A percentile compares a stretch with the other conserved stretches of the same genome.
These are phyloP conservation scores for Echinosophora koreensis DNA, from an alignment of 306 rosid species.

Conservation along the genomic window DNA sequence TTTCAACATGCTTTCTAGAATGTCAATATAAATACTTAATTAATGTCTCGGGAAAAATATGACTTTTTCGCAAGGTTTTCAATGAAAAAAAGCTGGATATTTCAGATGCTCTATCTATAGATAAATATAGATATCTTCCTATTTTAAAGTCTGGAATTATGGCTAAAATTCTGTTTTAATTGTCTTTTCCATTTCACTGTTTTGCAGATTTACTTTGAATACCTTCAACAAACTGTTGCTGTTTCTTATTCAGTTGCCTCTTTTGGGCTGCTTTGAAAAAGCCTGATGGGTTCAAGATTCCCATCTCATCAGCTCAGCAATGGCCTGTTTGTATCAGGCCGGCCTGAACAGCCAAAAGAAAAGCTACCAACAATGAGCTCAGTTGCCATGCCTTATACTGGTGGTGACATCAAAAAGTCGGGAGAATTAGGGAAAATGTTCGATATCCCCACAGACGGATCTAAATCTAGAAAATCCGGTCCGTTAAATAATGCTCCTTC, in stretches of 20 bases:
- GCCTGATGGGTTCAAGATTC: conserved; percentile 94
- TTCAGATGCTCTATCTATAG: neutral
- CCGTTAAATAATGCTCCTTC: conserved; percentile 76
- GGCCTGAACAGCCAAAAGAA: conserved; percentile 99
- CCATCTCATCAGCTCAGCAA: conserved; percentile 99
- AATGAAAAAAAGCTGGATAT: neutral
- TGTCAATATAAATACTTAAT: conserved; percentile 14
- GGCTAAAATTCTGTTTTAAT: conserved; percentile 8
- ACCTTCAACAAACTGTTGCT: conserved; percentile 25
- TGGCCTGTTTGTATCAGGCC: conserved; percentile 97
- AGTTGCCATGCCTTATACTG: conserved; percentile 93
- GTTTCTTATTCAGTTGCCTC: conserved; percentile 35
- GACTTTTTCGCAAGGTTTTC: conserved; percentile 15
- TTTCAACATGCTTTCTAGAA: conserved; percentile 17
- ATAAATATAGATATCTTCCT: conserved; percentile 32
- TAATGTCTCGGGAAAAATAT: conserved; percentile 1
- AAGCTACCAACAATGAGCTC: conserved; percentile 95
- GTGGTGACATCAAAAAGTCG: conserved; percentile 93
- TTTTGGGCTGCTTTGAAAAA: conserved; percentile 49
- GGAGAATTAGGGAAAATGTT: conserved; percentile 99
- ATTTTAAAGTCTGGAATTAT: conserved; percentile 26
- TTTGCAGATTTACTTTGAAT: conserved; percentile 59
- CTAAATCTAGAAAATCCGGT: conserved; percentile 96
- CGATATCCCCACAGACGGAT: conserved; percentile 89
- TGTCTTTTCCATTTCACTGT: conserved; percentile 20